Evolutionary conservation across 2,329 filamentous ascomycete genomes (phyloP).

Genomic region (Immersiporthe knoxdaviesiana): DNA sequence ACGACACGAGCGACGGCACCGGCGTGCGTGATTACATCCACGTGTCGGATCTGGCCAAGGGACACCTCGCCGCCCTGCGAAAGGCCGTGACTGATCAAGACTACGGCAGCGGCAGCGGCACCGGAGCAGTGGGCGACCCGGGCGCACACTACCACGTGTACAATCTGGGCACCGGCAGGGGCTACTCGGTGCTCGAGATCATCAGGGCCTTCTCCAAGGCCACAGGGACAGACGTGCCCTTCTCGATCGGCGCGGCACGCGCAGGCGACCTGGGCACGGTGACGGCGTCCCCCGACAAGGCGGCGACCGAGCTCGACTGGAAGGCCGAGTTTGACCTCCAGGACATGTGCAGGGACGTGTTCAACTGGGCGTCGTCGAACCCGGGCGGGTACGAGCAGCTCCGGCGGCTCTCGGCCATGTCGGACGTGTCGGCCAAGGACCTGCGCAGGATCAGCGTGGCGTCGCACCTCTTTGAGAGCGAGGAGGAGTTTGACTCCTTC

Average conservation of each 20-base stretch:
- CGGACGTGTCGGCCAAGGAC: conserved; percentile 13
- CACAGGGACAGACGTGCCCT: conserved; percentile 22
- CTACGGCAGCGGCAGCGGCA: not conserved
- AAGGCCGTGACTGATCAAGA: conserved; percentile 21
- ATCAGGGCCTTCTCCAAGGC: conserved; percentile 26
- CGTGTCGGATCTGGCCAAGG: conserved; percentile 25
- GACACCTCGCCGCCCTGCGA: conserved; percentile 25
- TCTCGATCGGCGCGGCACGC: conserved; percentile 19
- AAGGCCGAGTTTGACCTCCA: conserved; percentile 27
- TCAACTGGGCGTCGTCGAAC: conserved; percentile 25
- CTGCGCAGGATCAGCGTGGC: conserved; percentile 24
- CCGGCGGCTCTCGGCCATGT: conserved; percentile 21
- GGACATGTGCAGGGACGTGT: conserved; percentile 29
- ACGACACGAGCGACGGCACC: conserved; percentile 25
- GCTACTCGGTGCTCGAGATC: conserved; percentile 28
- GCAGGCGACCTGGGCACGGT: conserved; percentile 24
- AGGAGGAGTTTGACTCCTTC: conserved; percentile 27
- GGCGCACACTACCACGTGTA: conserved; percentile 22
- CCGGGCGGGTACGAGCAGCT: conserved; percentile 27
- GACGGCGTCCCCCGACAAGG: conserved; percentile 24
- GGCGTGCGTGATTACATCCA: conserved; percentile 28
- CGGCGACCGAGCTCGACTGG: conserved; percentile 28
- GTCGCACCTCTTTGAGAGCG: conserved; percentile 20
- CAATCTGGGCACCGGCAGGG: conserved; percentile 27
- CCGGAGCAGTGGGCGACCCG: not conserved